phyloP scores from a whole-genome alignment of 768 basidiomycete species.

The Jaapia argillacea region DNA sequence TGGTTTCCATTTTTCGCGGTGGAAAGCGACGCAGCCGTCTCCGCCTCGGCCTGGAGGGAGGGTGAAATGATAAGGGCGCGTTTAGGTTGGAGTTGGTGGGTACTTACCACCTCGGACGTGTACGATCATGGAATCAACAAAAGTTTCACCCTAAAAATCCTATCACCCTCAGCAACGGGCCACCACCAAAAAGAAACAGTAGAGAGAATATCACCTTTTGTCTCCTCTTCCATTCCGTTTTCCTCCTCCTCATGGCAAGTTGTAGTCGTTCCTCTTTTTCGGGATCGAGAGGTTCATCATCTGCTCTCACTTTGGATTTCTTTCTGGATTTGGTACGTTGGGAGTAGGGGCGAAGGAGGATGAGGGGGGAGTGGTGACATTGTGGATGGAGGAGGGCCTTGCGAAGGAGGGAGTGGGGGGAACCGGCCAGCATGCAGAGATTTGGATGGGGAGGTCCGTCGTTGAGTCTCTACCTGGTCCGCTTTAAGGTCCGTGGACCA shows the following conservation, averaged over 20 bases:
- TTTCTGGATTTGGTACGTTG: no score
- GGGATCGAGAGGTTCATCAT: no score
- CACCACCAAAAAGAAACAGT: background rate
- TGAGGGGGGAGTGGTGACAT: no score
- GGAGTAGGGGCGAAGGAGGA: no score
- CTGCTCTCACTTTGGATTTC: no score
- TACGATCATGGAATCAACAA: conserved; percentile 77
- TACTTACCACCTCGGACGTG: conserved; percentile 63
- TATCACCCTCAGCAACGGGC: conserved; percentile 5
- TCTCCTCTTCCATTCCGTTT: conserved; percentile 68
- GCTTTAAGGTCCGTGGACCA: no score
- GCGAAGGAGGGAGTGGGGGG: no score
- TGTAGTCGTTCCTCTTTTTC: no score
- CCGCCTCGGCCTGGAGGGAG: conserved; percentile 68
- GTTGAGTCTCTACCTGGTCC: no score
- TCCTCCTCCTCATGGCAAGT: conserved; percentile 39
- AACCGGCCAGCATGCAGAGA: no score
- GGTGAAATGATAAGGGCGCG: background rate
- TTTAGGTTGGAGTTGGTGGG: background rate
- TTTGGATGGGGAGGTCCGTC: no score
- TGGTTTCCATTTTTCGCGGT: conserved; percentile 78
- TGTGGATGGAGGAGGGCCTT: no score
- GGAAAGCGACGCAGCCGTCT: conserved; percentile 86
- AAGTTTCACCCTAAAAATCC: conserved; percentile 52
- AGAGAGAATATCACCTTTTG: conserved; percentile 42